A percentile compares a stretch with the other conserved stretches of the same genome.
Conservation (phyloP, 2,329 filamentous ascomycete genomes). For the Stagonosporopsis vannaccii region DNA sequence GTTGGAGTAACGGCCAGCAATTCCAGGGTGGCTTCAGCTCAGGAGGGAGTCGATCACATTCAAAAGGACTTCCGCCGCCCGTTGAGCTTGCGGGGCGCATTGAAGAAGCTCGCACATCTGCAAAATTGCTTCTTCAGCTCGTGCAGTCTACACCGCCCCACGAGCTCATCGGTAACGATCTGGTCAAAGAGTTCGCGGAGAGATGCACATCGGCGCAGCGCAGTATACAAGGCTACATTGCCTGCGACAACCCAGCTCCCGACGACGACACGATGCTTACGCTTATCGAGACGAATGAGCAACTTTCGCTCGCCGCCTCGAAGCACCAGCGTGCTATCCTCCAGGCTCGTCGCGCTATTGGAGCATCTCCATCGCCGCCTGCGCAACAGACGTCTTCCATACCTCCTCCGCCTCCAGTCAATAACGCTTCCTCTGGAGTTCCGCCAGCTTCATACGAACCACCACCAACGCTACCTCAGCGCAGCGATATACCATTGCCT, state of each 20-base stretch:
- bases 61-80: constrained; percentile 64
- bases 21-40: constrained; percentile 31
- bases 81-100: constrained; percentile 82
- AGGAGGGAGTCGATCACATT: constrained; percentile 25
- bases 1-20: constrained; percentile 43
- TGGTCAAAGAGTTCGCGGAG: constrained; percentile 90
- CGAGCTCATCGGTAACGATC: constrained; percentile 82
- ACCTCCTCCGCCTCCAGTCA: constrained; percentile 6
- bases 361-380: constrained; percentile 35
- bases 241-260: constrained; percentile 76
- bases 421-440: constrained; percentile 20
- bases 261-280: constrained; percentile 95
- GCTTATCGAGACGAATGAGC: constrained; percentile 93
- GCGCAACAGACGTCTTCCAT: constrained; percentile 16
- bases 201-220: constrained; percentile 82
- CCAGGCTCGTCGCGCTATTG: constrained; percentile 59
- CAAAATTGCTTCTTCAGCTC: constrained; percentile 89
- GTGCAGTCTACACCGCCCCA: constrained; percentile 81
- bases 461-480: constrained; percentile 16
- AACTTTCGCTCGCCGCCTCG: constrained; percentile 80
- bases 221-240: constrained; percentile 86
- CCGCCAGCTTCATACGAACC: constrained; percentile 24
- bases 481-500: constrained; percentile 17
- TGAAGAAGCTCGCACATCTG: constrained; percentile 89
- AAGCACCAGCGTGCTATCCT: constrained; percentile 83